phyloP scores from a whole-genome alignment of 495 filamentous ascomycete genomes.

The Lineolata rhizophorae region DNA sequence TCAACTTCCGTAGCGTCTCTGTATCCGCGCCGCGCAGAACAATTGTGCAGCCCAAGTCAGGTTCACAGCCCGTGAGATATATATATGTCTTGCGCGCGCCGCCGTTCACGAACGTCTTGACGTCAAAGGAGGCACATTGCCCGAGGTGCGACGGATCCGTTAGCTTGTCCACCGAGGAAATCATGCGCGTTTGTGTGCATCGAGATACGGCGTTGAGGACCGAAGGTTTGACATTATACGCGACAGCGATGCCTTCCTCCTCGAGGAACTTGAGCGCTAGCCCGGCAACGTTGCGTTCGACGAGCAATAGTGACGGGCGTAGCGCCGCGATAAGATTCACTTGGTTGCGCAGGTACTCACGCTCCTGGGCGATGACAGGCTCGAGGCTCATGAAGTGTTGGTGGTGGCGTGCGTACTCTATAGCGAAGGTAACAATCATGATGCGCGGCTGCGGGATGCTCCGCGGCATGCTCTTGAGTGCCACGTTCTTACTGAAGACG shows the following conservation, averaged over 20 bases:
- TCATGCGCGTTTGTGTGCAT: constrained; percentile 73
- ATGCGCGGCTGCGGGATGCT: constrained; percentile 69
- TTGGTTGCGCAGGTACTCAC: constrained; percentile 81
- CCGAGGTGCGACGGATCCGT: constrained; percentile 61
- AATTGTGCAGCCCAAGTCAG: constrained; percentile 88
- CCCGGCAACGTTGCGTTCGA: constrained; percentile 77
- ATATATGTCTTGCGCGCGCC: constrained; percentile 83
- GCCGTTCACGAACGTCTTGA: constrained; percentile 78
- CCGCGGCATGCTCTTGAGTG: constrained; percentile 84
- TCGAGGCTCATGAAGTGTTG: constrained; percentile 97
- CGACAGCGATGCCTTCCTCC: constrained; percentile 73
- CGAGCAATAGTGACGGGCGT: constrained; percentile 63
- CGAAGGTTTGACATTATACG: constrained; percentile 86
- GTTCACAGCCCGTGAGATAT: constrained; percentile 80
- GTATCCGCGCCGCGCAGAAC: constrained; percentile 68
- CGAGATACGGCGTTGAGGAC: constrained; percentile 88
- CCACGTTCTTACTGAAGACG: constrained; percentile 92
- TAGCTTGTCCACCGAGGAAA: constrained; percentile 89
- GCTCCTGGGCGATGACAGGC: constrained; percentile 90
- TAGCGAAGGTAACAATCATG: constrained; percentile 79
- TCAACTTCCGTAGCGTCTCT: constrained; percentile 49
- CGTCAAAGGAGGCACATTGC: constrained; percentile 65
- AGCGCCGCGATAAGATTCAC: constrained; percentile 80
- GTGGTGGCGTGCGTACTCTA: constrained; percentile 89
- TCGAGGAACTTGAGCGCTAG: constrained; percentile 72